Evolutionary conservation across 805 yeast genomes (phyloP), one percentile per base, ranked within the genome.

Genomic region (Nakazawaea holstii): DNA sequence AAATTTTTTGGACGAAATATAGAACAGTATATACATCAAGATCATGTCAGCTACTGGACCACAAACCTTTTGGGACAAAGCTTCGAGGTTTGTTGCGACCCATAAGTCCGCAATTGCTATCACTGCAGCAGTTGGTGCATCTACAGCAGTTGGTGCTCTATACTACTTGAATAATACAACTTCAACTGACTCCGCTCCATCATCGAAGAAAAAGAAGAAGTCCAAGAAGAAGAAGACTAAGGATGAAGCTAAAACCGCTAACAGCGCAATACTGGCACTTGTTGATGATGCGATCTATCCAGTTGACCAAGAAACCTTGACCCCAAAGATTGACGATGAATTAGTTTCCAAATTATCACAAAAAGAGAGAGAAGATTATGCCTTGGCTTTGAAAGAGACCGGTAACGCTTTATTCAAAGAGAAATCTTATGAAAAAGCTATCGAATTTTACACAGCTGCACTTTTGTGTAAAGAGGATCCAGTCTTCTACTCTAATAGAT

Each of bases 401-500:
- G 99, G 99, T 59, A 94, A 94, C 67, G 74, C 73, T 45, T 79
- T 71, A 49, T 94, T 87, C 74, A 86, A 84, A 65, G 60, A 61
- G 31, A 84, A 87, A 67, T 72, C 84, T 45, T 87, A 74, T 60
- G 75, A 79, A 46, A 74, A 75, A n/a, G 98, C 98, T 39, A 79
- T 90, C 58, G 79, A 77, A 39, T 84, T 75, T 65, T 94, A 94
- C 72, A 65, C 87, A 38, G 79, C 77, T 49, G 98, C 99, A 9
- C 72, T 94, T 55, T 62, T 73, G 46, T 73, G 88, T 60, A 84
- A 84, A 62, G 67, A 74, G 55, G 97, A 94, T 66, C 90, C 97
- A 5, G 86, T 91, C 32, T 94, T 78, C 70, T 92, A 84, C 70
- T 89, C 97, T 52, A 94, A 94, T 74, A 82, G 97, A 68, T 90